These are phyloP conservation scores for Triticum aestivum DNA, from an alignment of 176 grass and related monocot genomes.

Conservation along the genomic window IWGSC_CS_RefSeq_v2.1 NC_057805.1:55118117-55118616, in stretches of 20 bases:
- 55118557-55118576: not conserved
- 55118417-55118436: no score
- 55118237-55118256: not conserved
- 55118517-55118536: no score
- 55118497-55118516: no score
- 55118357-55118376: no score
- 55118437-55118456: no score
- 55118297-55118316: not conserved
- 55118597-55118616: not conserved
- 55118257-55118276: not conserved
- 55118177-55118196: conserved; percentile 15
- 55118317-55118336: not conserved
- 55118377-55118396: no score
- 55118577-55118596: not conserved
- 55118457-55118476: no score
- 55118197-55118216: not conserved
- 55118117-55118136: conserved; percentile 42
- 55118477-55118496: no score
- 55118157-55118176: not conserved
- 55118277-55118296: not conserved
- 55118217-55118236: not conserved
- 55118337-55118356: no score
- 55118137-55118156: conserved; percentile 24
- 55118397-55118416: no score
- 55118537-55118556: not conserved